Conservation (phyloP, 2,329 filamentous ascomycete genomes). For the Arthrobotrys iridis region DNA sequence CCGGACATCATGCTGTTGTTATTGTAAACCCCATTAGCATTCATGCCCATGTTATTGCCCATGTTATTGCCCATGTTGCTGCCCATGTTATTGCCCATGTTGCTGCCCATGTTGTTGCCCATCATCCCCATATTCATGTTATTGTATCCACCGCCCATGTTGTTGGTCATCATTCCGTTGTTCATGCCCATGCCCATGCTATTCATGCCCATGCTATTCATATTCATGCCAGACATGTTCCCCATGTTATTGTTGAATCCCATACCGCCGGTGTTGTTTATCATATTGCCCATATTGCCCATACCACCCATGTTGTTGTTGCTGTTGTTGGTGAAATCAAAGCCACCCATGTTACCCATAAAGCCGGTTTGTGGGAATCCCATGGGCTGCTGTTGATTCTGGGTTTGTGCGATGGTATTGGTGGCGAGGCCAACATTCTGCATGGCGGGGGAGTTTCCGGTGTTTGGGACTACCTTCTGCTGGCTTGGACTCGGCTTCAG, state of each 20-base stretch:
- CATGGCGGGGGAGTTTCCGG: constrained; percentile 52
- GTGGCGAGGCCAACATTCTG: constrained; percentile 43
- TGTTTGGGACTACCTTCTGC: constrained; percentile 41
- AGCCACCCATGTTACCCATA: constrained; percentile 55
- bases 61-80: constrained; percentile 54
- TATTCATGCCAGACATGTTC: constrained; percentile 60
- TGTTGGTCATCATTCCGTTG: constrained; percentile 2
- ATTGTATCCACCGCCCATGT: constrained; percentile 59
- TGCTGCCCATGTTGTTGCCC: constrained; percentile 63
- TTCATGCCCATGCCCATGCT: background rate
- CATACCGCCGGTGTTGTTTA: constrained; percentile 39
- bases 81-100: constrained; percentile 59
- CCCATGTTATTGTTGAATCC: constrained; percentile 60
- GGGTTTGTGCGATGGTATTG: background rate
- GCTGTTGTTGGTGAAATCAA: constrained; percentile 50
- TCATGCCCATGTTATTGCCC: constrained; percentile 53
- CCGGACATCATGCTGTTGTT: constrained; percentile 52
- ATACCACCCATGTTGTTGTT: constrained; percentile 42
- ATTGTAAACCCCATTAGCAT: constrained; percentile 55
- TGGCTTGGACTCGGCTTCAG: constrained; percentile 61
- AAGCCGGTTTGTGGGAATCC: constrained; percentile 58
- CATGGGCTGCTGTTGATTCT: constrained; percentile 54
- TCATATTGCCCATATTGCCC: constrained; percentile 54
- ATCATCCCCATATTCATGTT: constrained; percentile 61
- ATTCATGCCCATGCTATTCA: constrained; percentile 59